Conservation (phyloP, 257 asterid genomes). For the Petunia axillaris region DNA sequence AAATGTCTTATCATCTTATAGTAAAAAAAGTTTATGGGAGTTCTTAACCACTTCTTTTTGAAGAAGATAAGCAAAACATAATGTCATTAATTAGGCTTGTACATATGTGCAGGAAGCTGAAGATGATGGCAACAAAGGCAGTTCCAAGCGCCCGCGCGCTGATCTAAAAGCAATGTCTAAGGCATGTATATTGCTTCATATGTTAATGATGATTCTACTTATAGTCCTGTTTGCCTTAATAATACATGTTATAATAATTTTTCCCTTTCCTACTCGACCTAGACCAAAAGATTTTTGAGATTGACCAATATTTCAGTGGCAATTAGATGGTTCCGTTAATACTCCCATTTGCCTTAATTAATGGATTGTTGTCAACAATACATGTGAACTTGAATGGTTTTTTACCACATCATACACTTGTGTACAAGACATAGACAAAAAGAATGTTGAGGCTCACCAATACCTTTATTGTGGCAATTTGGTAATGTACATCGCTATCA, state of each 20-base stretch:
- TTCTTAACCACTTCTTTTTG: neutral
- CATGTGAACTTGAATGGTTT: no score
- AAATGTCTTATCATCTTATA: neutral
- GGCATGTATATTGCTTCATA: constrained; percentile 43
- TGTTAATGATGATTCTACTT: neutral
- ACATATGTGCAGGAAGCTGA: constrained; percentile 49
- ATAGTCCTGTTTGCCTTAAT: neutral
- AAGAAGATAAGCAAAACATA: constrained; percentile 8
- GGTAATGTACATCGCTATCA: no score
- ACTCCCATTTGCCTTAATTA: no score
- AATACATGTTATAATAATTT: neutral
- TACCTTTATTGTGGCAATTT: neutral
- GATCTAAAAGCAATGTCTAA: constrained; percentile 80
- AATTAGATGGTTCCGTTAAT: no score
- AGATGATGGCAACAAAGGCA: constrained; percentile 37
- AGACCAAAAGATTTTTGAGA: neutral
- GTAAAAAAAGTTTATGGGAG: neutral
- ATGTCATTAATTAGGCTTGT: neutral
- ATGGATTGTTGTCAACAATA: no score
- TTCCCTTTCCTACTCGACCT: neutral
- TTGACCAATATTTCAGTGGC: neutral
- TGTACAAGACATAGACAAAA: no score
- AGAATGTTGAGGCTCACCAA: no score
- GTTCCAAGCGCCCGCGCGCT: constrained; percentile 56
- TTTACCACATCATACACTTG: no score